phyloP scores from a whole-genome alignment of 2,329 filamentous ascomycete species.

The Microcyclospora pomicola region DNA sequence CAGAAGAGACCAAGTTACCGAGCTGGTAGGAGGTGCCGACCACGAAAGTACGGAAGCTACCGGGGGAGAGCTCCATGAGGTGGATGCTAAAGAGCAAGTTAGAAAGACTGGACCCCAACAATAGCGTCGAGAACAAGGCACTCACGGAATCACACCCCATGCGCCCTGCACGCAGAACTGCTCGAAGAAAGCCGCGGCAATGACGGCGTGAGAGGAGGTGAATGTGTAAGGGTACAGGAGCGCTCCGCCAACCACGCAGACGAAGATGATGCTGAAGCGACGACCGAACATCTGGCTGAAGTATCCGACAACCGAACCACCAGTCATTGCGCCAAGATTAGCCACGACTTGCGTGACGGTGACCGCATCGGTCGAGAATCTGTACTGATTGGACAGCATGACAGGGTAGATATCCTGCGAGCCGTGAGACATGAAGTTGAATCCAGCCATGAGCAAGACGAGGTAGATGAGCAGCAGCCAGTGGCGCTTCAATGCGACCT shows the following conservation, averaged over 20 bases:
- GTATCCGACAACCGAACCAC: constrained; percentile 35
- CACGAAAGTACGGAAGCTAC: constrained; percentile 59
- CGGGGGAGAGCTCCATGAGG: constrained; percentile 62
- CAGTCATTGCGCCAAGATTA: constrained; percentile 36
- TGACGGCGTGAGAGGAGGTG: constrained; percentile 46
- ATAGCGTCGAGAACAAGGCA: neutral
- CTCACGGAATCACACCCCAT: constrained; percentile 26
- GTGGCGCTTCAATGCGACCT: constrained; percentile 62
- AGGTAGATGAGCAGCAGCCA: constrained; percentile 72
- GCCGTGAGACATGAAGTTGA: constrained; percentile 84
- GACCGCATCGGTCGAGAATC: constrained; percentile 35
- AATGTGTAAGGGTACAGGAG: constrained; percentile 77
- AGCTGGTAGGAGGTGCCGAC: constrained; percentile 64
- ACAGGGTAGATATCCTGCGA: constrained; percentile 53
- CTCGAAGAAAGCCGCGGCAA: constrained; percentile 72
- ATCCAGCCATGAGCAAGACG: constrained; percentile 75
- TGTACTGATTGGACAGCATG: constrained; percentile 45
- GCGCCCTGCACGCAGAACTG: constrained; percentile 28
- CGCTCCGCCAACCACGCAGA: constrained; percentile 52
- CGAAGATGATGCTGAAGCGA: constrained; percentile 34
- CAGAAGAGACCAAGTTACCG: constrained; percentile 51
- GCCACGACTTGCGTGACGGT: constrained; percentile 38
- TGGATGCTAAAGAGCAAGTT: constrained; percentile 39
- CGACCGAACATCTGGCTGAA: constrained; percentile 33
- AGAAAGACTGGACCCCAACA: too few species aligned